Conservation (phyloP, 2,329 filamentous ascomycete species). For the Thelonectria rubi region DNA sequence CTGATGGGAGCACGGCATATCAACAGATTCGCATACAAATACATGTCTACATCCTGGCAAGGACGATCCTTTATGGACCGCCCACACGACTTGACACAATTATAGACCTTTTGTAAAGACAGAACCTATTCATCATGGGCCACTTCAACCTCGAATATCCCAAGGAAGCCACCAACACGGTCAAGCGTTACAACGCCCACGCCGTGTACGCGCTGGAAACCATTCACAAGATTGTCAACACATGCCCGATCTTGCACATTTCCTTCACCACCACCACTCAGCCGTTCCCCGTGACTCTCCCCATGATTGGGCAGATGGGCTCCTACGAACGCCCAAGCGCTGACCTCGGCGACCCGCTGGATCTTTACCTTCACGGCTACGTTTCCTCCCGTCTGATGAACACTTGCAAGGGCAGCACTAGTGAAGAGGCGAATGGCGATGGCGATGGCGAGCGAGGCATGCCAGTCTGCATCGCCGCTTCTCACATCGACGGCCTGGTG, state of each 20-base stretch:
- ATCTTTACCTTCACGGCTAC: constrained; percentile 87
- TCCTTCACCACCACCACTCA: constrained; percentile 73
- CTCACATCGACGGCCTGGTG: constrained; percentile 81
- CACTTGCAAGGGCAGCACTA: constrained; percentile 51
- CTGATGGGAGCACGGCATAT: neutral
- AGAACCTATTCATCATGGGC: constrained; percentile 40
- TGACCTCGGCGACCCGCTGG: constrained; percentile 70
- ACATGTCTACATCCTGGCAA: neutral
- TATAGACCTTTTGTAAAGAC: no score
- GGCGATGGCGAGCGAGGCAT: constrained; percentile 57
- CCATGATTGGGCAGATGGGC: constrained; percentile 87
- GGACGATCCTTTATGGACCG: no score
- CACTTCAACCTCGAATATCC: constrained; percentile 66
- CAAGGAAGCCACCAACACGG: constrained; percentile 68
- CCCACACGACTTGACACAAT: no score
- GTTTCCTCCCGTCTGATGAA: constrained; percentile 82
- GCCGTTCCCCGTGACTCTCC: constrained; percentile 79
- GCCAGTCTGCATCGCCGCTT: constrained; percentile 77
- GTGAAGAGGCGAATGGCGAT: neutral
- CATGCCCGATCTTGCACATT: constrained; percentile 79
- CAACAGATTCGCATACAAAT: neutral
- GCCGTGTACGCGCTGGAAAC: constrained; percentile 76
- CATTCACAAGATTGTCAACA: constrained; percentile 80
- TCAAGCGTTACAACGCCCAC: constrained; percentile 72
- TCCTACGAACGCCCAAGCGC: constrained; percentile 72